A percentile compares a stretch with the other conserved stretches of the same genome.
phyloP scores from a whole-genome alignment of 2,329 filamentous ascomycete genomes.

The Aspergillus sp. region DNA sequence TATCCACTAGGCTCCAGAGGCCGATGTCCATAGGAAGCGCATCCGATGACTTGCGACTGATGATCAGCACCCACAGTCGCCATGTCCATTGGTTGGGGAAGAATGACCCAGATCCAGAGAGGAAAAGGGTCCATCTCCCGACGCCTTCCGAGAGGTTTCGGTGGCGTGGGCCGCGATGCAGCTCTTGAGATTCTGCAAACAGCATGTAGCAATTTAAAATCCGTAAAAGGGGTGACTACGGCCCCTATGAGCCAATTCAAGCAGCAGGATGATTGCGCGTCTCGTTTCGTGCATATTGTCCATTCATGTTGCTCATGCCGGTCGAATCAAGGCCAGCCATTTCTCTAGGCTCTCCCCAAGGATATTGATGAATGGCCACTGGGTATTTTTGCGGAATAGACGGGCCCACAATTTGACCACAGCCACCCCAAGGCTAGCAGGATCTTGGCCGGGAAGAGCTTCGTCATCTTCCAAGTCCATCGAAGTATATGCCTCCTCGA shows the following conservation, averaged over 20 bases:
- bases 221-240: not conserved
- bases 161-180: not conserved
- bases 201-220: not conserved
- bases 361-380: constrained; percentile 35
- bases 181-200: not conserved
- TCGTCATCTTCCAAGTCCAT: constrained; percentile 30
- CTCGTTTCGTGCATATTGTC: not conserved
- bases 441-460: constrained; percentile 22
- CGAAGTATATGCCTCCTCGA: constrained; percentile 34
- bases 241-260: not conserved
- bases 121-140: not conserved
- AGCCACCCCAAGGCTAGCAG: constrained; percentile 26
- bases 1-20: not conserved
- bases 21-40: not conserved
- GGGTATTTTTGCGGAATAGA: constrained; percentile 32
- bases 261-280: not conserved
- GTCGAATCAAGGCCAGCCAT: constrained; percentile 27
- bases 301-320: constrained; percentile 5
- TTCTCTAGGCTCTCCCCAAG: constrained; percentile 31
- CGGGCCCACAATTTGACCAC: constrained; percentile 33
- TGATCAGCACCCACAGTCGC: not conserved
- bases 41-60: not conserved
- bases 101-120: not conserved
- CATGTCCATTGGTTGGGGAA: not conserved
- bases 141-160: not conserved